Evolutionary conservation across 208 protist genomes (phyloP).

Genomic region (Trypanosomatidae sp.): DNA sequence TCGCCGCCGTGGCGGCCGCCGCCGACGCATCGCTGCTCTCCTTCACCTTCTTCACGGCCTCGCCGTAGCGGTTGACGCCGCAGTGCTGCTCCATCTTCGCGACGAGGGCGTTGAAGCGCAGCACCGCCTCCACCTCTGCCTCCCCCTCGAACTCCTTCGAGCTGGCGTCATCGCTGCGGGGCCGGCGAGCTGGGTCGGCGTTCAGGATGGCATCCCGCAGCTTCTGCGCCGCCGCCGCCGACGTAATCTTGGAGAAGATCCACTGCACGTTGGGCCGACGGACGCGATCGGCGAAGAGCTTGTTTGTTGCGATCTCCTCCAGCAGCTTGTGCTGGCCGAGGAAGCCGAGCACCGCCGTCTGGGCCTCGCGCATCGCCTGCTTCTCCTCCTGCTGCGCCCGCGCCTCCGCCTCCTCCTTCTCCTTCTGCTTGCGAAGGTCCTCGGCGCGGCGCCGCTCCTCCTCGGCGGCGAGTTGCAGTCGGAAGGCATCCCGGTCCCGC

Average conservation of each 20-base stretch:
- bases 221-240: conserved; percentile 37
- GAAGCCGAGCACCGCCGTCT: conserved; percentile 46
- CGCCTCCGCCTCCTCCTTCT: conserved; percentile 45
- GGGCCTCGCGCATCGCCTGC: conserved; percentile 52
- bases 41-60: conserved; percentile 70
- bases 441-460: conserved; percentile 58
- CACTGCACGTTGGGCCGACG: conserved; percentile 66
- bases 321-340: conserved; percentile 48
- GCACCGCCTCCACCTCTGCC: conserved; percentile 57
- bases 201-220: conserved; percentile 36
- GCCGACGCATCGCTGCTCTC: no score
- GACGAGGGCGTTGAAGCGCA: conserved; percentile 71
- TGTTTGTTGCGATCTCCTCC: conserved; percentile 69
- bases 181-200: conserved; percentile 7
- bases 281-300: conserved; percentile 62
- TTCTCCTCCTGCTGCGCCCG: conserved; percentile 39
- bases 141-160: conserved; percentile 25
- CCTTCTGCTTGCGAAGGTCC: conserved; percentile 33
- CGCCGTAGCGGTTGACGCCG: conserved; percentile 81
- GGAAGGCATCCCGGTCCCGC: conserved; percentile 70
- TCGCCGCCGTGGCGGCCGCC: conserved; percentile 2
- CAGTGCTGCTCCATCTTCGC: conserved; percentile 57
- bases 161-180: no score
- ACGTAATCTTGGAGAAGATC: conserved; percentile 68
- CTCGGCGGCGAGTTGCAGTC: conserved; percentile 64